These are phyloP conservation scores for Myrica gale DNA, from an alignment of 306 rosid species.

Conservation along the genomic window DNA sequence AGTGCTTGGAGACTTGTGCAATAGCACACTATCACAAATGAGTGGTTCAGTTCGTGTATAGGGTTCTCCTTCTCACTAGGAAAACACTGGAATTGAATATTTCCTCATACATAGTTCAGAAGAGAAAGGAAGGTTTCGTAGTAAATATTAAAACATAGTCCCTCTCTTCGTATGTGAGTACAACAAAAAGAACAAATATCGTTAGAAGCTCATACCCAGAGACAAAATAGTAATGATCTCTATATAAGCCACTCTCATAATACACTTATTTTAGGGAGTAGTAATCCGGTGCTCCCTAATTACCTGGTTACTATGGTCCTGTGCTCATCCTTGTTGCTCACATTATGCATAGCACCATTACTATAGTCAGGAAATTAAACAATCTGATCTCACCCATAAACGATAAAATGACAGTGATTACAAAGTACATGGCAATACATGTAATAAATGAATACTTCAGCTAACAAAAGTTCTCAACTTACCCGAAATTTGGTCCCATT, in stretches of 20 bases:
- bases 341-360: neutral
- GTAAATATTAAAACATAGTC: neutral
- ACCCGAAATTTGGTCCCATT: slow-evolving; percentile 87
- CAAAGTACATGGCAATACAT: neutral
- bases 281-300: neutral
- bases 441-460: neutral
- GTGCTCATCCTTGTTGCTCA: neutral
- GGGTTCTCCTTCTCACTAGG: too few relatives aligned
- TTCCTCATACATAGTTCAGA: neutral
- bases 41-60: too few relatives aligned
- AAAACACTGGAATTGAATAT: neutral
- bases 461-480: slow-evolving; percentile 12
- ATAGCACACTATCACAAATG: too few relatives aligned
- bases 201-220: neutral
- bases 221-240: neutral
- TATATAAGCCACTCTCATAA: neutral
- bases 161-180: neutral
- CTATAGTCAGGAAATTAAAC: slow-evolving; percentile 5
- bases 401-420: neutral
- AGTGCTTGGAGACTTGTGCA: too few relatives aligned
- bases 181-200: too few relatives aligned
- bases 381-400: neutral
- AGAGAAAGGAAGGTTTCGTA: neutral
- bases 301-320: neutral
- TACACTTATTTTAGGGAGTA: neutral